Evolutionary conservation across 2,329 filamentous ascomycete species (phyloP), one percentile per base, ranked within the genome.

Genomic region (Nemania serpens): DNA sequence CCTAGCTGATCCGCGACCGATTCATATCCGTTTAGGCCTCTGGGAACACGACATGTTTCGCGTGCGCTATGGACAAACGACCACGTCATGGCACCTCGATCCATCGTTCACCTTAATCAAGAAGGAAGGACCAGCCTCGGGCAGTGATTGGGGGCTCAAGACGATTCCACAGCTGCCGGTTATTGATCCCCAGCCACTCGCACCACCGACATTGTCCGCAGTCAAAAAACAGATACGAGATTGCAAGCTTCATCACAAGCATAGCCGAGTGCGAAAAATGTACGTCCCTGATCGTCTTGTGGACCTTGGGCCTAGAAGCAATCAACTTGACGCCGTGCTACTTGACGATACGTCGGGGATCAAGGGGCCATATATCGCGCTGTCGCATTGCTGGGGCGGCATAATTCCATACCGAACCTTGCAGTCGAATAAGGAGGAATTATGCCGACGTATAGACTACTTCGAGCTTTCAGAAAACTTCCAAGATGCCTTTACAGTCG

Each of bases 401-500:
- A 58, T 29, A 12, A 58, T 58, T 33, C 55, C 55, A 13, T 58
- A 58, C 18, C 55, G 55, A 12, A 58, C 55, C 9, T n/a, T 52
- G 20, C 47, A 20, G 34, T 36, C 55, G 6, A 58, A 58, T 15
- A 58, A 52, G 29, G 48, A 46, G 9, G 55, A 58, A n/a, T 15
- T 58, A 13, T 58, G 55, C 17, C 47, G 41, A 41, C n/a, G 39
- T 5, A 58, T 58, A 51, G 47, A 58, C n/a, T 52, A 39, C 29
- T 45, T 48, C 18, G 25, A 46, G 41, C 55, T 58, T 20, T 29
- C 55, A 12, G 33, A 51, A 6, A 58, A 58, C 47, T 58, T 58
- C 29, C 39, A 58, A n/a, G 55, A 52, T 52, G 55, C 48, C 5
- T 52, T 58, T n/a, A 52, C 55, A 13, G 47, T 58, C n/a, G 55